Evolutionary conservation across 805 yeast genomes (phyloP).

Genomic region (Dipodascus albidus): DNA sequence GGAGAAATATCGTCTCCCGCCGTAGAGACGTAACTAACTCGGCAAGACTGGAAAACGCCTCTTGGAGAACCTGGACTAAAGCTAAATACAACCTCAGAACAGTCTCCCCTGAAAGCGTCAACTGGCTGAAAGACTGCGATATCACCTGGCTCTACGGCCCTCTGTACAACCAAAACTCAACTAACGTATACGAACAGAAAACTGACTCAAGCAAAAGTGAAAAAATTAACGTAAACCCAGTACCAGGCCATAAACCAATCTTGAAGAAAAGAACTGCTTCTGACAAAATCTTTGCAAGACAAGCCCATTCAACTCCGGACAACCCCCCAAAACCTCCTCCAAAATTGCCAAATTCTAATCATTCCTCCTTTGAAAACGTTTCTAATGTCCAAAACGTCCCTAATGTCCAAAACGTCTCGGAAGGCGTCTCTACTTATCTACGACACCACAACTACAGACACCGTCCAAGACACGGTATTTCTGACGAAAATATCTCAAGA

Average conservation of each 20-base stretch:
- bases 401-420: constrained; percentile 10
- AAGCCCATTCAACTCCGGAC: constrained; percentile 5
- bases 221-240: not conserved
- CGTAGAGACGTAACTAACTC: constrained; percentile 77
- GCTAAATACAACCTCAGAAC: constrained; percentile 55
- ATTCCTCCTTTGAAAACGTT: constrained; percentile 3
- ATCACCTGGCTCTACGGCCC: constrained; percentile 99
- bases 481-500: constrained; percentile 21
- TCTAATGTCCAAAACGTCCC: not conserved
- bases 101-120: constrained; percentile 80
- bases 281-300: constrained; percentile 50
- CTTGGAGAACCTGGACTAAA: constrained; percentile 96
- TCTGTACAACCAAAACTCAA: constrained; percentile 24
- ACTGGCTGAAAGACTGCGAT: constrained; percentile 95
- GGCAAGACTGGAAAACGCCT: constrained; percentile 71
- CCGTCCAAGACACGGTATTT: constrained; percentile 18
- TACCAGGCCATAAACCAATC: constrained; percentile 54
- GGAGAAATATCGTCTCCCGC: constrained; percentile 83
- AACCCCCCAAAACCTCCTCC: constrained; percentile 2
- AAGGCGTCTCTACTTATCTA: constrained; percentile 17
- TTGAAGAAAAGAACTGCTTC: constrained; percentile 77
- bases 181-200: not conserved
- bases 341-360: no score
- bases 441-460: constrained; percentile 31
- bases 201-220: not conserved